These are phyloP conservation scores for Botryobasidium botryosum DNA, from an alignment of 768 basidiomycete species.

Conservation along the genomic window DNA sequence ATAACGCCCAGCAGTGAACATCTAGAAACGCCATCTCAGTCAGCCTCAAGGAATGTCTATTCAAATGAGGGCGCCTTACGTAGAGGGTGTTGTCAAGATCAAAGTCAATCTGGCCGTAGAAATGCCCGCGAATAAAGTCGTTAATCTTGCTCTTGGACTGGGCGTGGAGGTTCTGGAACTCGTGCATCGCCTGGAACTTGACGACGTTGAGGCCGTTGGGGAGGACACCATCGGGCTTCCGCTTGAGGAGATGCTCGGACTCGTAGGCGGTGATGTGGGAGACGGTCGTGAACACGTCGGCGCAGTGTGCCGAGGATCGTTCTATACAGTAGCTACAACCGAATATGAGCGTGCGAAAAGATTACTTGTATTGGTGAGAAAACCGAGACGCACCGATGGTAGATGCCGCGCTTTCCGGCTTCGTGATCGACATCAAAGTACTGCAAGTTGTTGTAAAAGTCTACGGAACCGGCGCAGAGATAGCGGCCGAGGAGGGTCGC, in stretches of 20 bases:
- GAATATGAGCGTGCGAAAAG: slow-evolving; percentile 1
- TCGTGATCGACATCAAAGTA: slow-evolving; percentile 99
- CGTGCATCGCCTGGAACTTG: slow-evolving; percentile 99
- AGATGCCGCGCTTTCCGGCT: slow-evolving; percentile 97
- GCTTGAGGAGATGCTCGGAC: slow-evolving; percentile 85
- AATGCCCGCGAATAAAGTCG: slow-evolving; percentile 94
- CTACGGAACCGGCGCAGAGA: slow-evolving; percentile 93
- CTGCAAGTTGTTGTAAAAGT: slow-evolving; percentile 98
- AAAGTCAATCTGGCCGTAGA: slow-evolving; percentile 95
- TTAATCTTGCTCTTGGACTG: slow-evolving; percentile 94
- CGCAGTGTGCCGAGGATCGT: slow-evolving; percentile 81
- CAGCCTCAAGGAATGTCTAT: not conserved
- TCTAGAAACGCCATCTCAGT: slow-evolving; percentile 30
- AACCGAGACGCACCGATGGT: too few relatives aligned
- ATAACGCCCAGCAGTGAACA: slow-evolving; percentile 99
- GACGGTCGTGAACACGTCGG: slow-evolving; percentile 97
- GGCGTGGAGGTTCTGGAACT: slow-evolving; percentile 92
- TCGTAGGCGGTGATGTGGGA: slow-evolving; percentile 98
- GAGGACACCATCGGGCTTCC: slow-evolving; percentile 92
- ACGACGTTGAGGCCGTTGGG: slow-evolving; percentile 97
- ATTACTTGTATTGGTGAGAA: slow-evolving; percentile 6
- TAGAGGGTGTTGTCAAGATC: slow-evolving; percentile 86
- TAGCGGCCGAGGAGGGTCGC: slow-evolving; percentile 97
- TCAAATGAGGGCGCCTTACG: slow-evolving; percentile 25
- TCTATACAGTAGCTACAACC: slow-evolving; percentile 76